Conservation (phyloP, 176 grass and related monocot genomes). For the Aechmea fasciata region DNA sequence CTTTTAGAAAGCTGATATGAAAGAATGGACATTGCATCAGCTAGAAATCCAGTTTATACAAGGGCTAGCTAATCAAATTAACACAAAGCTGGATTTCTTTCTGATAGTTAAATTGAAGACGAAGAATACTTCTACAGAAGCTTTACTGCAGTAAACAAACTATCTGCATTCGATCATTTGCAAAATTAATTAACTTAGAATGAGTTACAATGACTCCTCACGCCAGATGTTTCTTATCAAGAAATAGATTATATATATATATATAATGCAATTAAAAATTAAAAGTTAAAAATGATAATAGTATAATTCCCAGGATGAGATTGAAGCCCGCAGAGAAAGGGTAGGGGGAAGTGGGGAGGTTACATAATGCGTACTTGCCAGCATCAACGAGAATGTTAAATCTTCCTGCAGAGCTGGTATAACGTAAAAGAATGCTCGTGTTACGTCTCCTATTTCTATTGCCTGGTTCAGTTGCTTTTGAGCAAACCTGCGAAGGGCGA, state of each 20-base stretch:
- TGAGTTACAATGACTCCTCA: too few species aligned
- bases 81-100: too few species aligned
- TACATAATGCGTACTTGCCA: constrained; percentile 54
- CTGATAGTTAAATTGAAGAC: too few species aligned
- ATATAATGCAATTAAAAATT: background rate
- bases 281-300: background rate
- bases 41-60: too few species aligned
- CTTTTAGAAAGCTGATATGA: too few species aligned
- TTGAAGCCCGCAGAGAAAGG: background rate
- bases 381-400: constrained; percentile 75
- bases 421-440: constrained; percentile 67
- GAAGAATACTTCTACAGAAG: too few species aligned
- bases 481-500: constrained; percentile 51
- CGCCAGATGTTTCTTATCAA: background rate
- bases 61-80: too few species aligned
- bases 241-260: background rate
- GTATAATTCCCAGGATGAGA: too few species aligned
- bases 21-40: too few species aligned
- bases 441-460: constrained; percentile 74
- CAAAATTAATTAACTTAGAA: too few species aligned
- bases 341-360: constrained; percentile 5
- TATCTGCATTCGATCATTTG: too few species aligned
- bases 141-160: too few species aligned
- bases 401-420: constrained; percentile 40
- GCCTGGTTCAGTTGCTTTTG: constrained; percentile 46